These are phyloP conservation scores for Prunus persica DNA, from an alignment of 306 rosid genomes.

Conservation along the genomic window Prunus_persica_NCBIv2 NC_034012.1:10832001-10832500, in stretches of 20 bases:
- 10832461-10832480: slow-evolving; percentile 53
- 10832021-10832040: background rate
- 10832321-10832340: slow-evolving; percentile 56
- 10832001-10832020: background rate
- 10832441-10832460: slow-evolving; percentile 57
- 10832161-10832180: slow-evolving; percentile 74
- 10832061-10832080: slow-evolving; percentile 42
- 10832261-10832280: background rate
- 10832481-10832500: slow-evolving; percentile 41
- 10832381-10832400: slow-evolving; percentile 26
- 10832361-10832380: background rate
- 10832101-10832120: slow-evolving; percentile 60
- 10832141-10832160: slow-evolving; percentile 58
- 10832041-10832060: background rate
- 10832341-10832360: slow-evolving; percentile 34
- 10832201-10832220: slow-evolving; percentile 58
- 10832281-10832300: background rate
- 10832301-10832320: slow-evolving; percentile 43
- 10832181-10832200: slow-evolving; percentile 73
- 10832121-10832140: slow-evolving; percentile 58
- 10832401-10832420: slow-evolving; percentile 48
- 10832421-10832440: slow-evolving; percentile 61
- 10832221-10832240: background rate
- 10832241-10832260: background rate
- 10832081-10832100: slow-evolving; percentile 72